These are phyloP conservation scores for Paratinospora sagittata DNA, from an alignment of 164 flowering plant genomes.

Conservation along the genomic window DNA sequence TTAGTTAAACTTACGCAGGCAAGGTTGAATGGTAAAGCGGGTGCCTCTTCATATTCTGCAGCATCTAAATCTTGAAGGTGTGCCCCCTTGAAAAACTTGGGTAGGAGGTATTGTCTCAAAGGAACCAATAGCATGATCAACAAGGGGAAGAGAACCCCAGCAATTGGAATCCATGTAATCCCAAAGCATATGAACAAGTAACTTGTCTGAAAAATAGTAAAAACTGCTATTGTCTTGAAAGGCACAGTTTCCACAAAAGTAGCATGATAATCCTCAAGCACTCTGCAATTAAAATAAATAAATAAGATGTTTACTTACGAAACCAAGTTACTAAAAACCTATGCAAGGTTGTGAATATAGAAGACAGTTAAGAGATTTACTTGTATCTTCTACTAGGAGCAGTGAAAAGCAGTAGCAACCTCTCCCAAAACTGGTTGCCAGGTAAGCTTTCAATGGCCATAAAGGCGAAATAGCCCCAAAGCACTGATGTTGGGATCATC, in stretches of 20 bases:
- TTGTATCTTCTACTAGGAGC: constrained; percentile 98
- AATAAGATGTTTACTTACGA: constrained; percentile 1
- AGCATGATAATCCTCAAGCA: constrained; percentile 91
- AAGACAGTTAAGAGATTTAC: constrained; percentile 29
- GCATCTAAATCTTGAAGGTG: constrained; percentile 98
- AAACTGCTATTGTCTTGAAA: constrained; percentile 71
- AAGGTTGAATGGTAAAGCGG: constrained; percentile 71
- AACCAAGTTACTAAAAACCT: not conserved
- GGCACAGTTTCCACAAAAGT: constrained; percentile 98
- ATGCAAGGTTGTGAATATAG: not conserved
- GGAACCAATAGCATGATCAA: constrained; percentile 99
- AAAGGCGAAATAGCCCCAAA: constrained; percentile 99
- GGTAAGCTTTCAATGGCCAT: constrained; percentile 99
- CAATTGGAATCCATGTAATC: constrained; percentile 92
- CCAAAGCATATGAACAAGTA: constrained; percentile 87
- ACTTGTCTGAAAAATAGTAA: constrained; percentile 77
- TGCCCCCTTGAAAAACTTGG: constrained; percentile 89
- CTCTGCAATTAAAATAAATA: constrained; percentile 40
- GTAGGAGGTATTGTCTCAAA: constrained; percentile 80
- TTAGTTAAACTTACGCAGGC: constrained; percentile 38
- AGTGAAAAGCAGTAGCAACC: constrained; percentile 83
- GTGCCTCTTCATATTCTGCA: constrained; percentile 93
- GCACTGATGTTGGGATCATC: constrained; percentile 95
- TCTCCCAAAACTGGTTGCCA: constrained; percentile 98
- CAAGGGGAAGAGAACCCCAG: constrained; percentile 90